Base-by-base conservation (phyloP, 768 basidiomycete genomes). In the Multifurca ochricompacta region DNA sequence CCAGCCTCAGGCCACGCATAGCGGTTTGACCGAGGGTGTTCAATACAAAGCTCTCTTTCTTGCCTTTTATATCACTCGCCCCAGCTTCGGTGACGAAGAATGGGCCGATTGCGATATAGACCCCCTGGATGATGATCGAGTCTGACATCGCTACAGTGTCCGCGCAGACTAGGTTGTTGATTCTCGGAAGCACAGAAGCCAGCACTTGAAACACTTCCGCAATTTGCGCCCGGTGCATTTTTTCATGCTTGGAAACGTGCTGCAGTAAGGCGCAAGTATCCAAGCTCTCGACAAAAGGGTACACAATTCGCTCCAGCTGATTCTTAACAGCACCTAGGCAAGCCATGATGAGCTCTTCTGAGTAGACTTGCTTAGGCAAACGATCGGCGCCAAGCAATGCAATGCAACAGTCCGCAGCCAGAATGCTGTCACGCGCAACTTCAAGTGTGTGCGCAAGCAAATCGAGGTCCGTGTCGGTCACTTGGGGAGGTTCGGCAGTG, bases 71-170 rank as follows among this genome's bases (percentile, higher is more conserved):
- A 43, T 82, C 80, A 36, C 73, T 71, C 30, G 85, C 83, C 3
- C 68, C 72, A 11, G 74, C 71, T 37, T 91, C 90, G n/a, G 81
- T 81, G 5, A 91, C 82, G 64, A 98, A 98, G 67, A 98, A 93
- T 0, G 95, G 94, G 6, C 89, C 90, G 60, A 97, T 91, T 3
- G 92, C 81, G 48, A 97, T 85, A 68, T 95, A 98, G 3, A 96
- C 88, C 0, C 85, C 83, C 61, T 90, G 85, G 47, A 97, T 96
- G 64, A 97, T 87, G 61, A 97, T 88, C 1, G 82, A 69, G 58
- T 98, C 96, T 2, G 89, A 88, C 84, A 98, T 87, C 1, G 86
- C 72, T 59, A 85, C 77, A 55, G 77, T 74, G 64, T 87, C 84
- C 1, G 83, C 79, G 44, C 78, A 80, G 50, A 97, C 75, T 30